Percentiles rank a stretch among this genome's conserved stretches.
These are phyloP conservation scores for Sporothrix variecibatus DNA, from an alignment of 2,329 filamentous ascomycete species.

Conservation along the genomic window DNA sequence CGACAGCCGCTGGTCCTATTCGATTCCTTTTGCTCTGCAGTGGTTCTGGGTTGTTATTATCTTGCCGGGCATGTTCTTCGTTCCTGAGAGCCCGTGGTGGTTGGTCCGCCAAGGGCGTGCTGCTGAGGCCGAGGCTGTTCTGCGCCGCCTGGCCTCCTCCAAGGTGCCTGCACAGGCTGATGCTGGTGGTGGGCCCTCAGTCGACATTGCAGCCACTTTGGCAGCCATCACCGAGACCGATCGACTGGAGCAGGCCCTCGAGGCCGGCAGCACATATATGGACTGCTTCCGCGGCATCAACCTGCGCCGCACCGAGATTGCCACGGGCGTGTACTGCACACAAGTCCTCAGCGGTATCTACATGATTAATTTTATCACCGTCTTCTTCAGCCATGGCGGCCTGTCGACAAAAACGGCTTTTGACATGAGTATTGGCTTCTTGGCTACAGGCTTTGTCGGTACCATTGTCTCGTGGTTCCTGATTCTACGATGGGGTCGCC, in stretches of 20 bases:
- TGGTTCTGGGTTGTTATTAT: slow-evolving; percentile 53
- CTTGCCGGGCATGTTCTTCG: slow-evolving; percentile 48
- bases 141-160: slow-evolving; percentile 48
- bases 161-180: background rate
- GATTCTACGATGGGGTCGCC: slow-evolving; percentile 52
- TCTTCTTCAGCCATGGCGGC: slow-evolving; percentile 61
- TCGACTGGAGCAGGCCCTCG: slow-evolving; percentile 54
- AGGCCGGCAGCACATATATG: slow-evolving; percentile 52
- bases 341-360: slow-evolving; percentile 66
- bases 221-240: slow-evolving; percentile 62
- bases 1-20: slow-evolving; percentile 50
- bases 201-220: slow-evolving; percentile 52
- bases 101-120: slow-evolving; percentile 47
- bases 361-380: slow-evolving; percentile 65
- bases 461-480: slow-evolving; percentile 57
- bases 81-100: slow-evolving; percentile 55
- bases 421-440: slow-evolving; percentile 56
- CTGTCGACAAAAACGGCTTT: slow-evolving; percentile 49
- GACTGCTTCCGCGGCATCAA: slow-evolving; percentile 56
- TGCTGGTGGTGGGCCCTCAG: slow-evolving; percentile 25
- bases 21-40: slow-evolving; percentile 51
- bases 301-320: slow-evolving; percentile 55
- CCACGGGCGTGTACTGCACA: slow-evolving; percentile 63
- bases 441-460: slow-evolving; percentile 53
- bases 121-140: slow-evolving; percentile 45